phyloP scores from a whole-genome alignment of 352 stramenopile species.

The Globisporangium perplexum region DNA sequence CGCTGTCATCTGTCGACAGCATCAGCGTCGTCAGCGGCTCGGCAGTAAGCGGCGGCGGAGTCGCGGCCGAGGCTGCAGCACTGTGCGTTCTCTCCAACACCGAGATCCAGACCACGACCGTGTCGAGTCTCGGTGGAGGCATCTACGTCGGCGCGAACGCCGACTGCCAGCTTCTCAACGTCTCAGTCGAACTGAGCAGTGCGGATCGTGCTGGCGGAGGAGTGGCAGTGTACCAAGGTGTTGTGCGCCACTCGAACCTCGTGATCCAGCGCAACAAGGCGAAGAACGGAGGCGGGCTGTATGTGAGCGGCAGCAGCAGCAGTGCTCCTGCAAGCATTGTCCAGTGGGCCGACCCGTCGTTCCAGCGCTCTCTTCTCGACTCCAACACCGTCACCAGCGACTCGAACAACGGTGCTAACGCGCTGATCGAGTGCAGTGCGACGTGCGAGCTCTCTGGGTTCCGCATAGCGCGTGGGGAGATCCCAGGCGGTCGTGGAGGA shows the following conservation, averaged over 20 bases:
- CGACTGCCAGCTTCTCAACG: conserved; percentile 22
- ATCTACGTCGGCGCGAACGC: conserved; percentile 17
- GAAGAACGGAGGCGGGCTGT: conserved; percentile 21
- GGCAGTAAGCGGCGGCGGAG: conserved; percentile 22
- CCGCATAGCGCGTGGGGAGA: conserved; percentile 16
- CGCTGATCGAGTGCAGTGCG: conserved; percentile 16
- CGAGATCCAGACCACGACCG: conserved; percentile 16
- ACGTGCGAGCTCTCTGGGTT: conserved; percentile 19
- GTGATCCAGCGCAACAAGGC: conserved; percentile 20
- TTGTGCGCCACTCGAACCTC: conserved; percentile 28
- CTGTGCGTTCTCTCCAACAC: conserved; percentile 15
- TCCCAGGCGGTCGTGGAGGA: conserved; percentile 18
- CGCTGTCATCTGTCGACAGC: conserved; percentile 12
- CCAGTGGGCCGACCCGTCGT: not conserved
- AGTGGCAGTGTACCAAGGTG: conserved; percentile 20
- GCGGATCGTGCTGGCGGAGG: conserved; percentile 24
- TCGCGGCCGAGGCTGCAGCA: conserved; percentile 14
- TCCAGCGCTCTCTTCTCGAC: conserved; percentile 17
- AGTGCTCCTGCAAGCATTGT: conserved; percentile 1
- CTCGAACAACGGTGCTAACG: conserved; percentile 19
- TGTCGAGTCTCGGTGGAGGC: conserved; percentile 21
- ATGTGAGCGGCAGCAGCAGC: conserved; percentile 4
- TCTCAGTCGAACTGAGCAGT: conserved; percentile 15
- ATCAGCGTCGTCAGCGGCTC: conserved; percentile 9
- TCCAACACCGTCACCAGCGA: conserved; percentile 16